Evolutionary conservation across 1,284 basidiomycete genomes (phyloP).

Genomic region (Neolentinus lepideus): DNA sequence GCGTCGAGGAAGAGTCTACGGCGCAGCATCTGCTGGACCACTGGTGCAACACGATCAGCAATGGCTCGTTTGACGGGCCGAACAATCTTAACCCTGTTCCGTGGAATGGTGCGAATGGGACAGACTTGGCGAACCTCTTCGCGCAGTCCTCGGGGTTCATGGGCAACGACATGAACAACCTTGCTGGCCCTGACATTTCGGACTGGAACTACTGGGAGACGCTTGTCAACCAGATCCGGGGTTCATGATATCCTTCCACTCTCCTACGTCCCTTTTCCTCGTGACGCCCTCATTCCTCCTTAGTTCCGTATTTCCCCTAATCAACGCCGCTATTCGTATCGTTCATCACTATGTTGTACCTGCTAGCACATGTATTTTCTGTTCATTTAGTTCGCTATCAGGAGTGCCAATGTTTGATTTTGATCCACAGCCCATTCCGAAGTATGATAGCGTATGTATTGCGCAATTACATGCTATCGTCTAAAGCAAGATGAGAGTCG

Average conservation of each 20-base stretch:
- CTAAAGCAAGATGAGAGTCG: not conserved
- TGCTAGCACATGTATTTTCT: not conserved
- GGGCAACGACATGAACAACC: slow-evolving; percentile 5
- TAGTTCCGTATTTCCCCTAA: no score
- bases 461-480: no score
- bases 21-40: slow-evolving; percentile 74
- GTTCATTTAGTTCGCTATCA: not conserved
- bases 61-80: slow-evolving; percentile 47
- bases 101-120: slow-evolving; percentile 49
- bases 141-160: slow-evolving; percentile 23
- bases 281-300: not conserved
- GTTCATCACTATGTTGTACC: not conserved
- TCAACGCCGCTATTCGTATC: no score
- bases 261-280: not conserved
- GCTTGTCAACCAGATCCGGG: slow-evolving; percentile 68
- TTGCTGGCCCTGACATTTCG: slow-evolving; percentile 46
- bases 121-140: slow-evolving; percentile 56
- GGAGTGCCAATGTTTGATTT: not conserved
- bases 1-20: slow-evolving; percentile 63
- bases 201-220: slow-evolving; percentile 82
- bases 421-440: no score
- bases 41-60: slow-evolving; percentile 73
- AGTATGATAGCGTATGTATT: no score
- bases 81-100: slow-evolving; percentile 41
- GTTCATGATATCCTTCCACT: slow-evolving; percentile 18